Conservation (phyloP, 345 rosid genomes). For the Crucihimalaya himalaica region DNA sequence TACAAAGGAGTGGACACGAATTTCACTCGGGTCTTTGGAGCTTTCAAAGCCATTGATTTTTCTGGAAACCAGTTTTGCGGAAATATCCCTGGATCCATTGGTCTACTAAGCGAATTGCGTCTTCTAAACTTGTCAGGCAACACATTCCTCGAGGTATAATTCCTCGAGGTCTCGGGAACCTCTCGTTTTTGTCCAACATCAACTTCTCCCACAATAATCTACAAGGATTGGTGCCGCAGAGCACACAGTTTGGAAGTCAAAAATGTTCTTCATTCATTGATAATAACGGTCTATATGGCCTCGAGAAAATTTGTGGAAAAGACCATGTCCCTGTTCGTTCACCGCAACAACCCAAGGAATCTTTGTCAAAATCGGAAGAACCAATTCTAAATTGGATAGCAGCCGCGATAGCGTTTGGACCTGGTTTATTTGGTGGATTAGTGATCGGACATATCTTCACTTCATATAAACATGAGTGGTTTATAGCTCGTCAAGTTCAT, state of each 20-base stretch:
- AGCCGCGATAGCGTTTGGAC: not conserved
- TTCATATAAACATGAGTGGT: not conserved
- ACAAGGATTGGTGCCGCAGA: not conserved
- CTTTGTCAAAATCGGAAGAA: not conserved
- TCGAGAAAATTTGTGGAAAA: not conserved
- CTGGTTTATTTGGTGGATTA: not conserved
- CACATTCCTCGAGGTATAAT: not conserved
- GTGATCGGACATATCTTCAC: not conserved
- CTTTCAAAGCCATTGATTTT: slow-evolving; percentile 6
- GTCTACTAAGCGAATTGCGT: not conserved
- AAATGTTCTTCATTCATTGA: not conserved
- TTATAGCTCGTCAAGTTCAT: not conserved
- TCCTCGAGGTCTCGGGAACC: not conserved
- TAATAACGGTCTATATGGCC: not conserved
- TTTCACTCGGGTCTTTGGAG: not conserved
- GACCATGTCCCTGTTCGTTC: not conserved
- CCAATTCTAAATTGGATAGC: not conserved
- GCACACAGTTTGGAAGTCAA: slow-evolving; percentile 20
- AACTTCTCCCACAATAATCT: slow-evolving; percentile 22
- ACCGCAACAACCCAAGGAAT: not conserved
- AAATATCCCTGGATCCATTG: not conserved
- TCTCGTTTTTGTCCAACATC: not conserved
- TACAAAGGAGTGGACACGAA: not conserved
- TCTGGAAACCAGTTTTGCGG: not conserved
- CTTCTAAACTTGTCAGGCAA: not conserved